Conservation (phyloP, 2,329 filamentous ascomycete genomes). For the Xylariaceae sp. region DNA sequence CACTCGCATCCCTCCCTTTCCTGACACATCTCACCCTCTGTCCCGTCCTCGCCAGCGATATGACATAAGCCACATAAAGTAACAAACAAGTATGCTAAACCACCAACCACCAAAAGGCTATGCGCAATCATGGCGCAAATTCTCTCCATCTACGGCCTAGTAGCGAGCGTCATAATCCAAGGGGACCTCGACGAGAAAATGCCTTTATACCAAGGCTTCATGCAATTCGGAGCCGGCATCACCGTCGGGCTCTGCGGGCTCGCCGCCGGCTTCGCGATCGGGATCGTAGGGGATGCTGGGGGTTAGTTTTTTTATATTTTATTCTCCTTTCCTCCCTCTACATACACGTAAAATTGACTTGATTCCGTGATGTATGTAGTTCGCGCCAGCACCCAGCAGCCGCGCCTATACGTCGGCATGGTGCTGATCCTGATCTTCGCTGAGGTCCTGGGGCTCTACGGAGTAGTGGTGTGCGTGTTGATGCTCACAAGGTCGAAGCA, state of each 20-base stretch:
- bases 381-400: constrained; percentile 55
- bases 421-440: constrained; percentile 57
- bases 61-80: too few relatives aligned
- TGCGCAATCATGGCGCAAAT: constrained; percentile 57
- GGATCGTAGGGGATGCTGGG: constrained; percentile 55
- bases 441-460: constrained; percentile 50
- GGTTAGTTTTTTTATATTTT: constrained; percentile 40
- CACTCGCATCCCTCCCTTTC: background rate
- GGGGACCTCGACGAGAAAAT: constrained; percentile 49
- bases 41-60: too few relatives aligned
- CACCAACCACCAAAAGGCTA: constrained; percentile 34
- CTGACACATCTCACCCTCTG: too few relatives aligned
- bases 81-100: background rate
- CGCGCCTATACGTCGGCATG: constrained; percentile 55
- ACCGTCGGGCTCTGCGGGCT: constrained; percentile 53
- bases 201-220: constrained; percentile 51
- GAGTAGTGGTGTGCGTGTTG: constrained; percentile 51
- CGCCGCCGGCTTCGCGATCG: constrained; percentile 54
- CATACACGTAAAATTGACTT: background rate
- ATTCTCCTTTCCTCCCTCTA: background rate
- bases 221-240: constrained; percentile 53
- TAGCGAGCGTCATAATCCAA: constrained; percentile 53
- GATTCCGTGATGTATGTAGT: constrained; percentile 39
- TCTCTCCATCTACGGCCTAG: constrained; percentile 55
- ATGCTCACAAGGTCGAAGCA: constrained; percentile 53